phyloP scores from a whole-genome alignment of 768 basidiomycete species.

The Boletus eberwhitei region DNA sequence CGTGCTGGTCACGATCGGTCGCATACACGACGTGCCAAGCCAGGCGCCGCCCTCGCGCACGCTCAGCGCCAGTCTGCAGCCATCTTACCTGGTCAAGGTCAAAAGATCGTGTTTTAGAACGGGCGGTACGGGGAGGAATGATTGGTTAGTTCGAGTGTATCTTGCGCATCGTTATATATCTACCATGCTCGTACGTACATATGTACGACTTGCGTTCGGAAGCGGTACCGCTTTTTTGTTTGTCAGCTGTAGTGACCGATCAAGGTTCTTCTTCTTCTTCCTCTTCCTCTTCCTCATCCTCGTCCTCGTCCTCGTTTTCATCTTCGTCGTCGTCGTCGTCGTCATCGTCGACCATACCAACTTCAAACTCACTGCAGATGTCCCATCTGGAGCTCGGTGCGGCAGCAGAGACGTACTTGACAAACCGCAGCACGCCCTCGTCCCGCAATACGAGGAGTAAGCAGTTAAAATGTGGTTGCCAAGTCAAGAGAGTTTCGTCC shows the following conservation, averaged over 20 bases:
- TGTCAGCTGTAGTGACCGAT: neutral
- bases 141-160: neutral
- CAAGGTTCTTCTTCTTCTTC: conserved; percentile 29
- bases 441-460: conserved; percentile 88
- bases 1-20: conserved; percentile 10
- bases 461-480: conserved; percentile 87
- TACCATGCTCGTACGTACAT: neutral
- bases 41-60: conserved; percentile 76
- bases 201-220: neutral
- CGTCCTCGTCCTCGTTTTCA: conserved; percentile 36
- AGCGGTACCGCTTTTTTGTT: neutral
- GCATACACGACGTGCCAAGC: conserved; percentile 50
- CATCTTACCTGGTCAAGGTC: conserved; percentile 61
- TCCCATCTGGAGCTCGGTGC: conserved; percentile 94
- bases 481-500: conserved; percentile 76
- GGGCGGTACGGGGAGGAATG: neutral
- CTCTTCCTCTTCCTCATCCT: conserved; percentile 30
- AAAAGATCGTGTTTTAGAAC: conserved; percentile 66
- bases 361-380: conserved; percentile 86
- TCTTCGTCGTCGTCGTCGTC: conserved; percentile 42
- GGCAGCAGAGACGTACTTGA: conserved; percentile 89
- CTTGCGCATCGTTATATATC: neutral
- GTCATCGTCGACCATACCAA: conserved; percentile 71
- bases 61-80: conserved; percentile 75
- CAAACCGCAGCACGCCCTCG: conserved; percentile 90